A percentile compares a stretch with the other conserved stretches of the same genome.
Evolutionary conservation across 2,329 filamentous ascomycete species (phyloP).

Genomic region (Fusarium oligoseptatum): DNA sequence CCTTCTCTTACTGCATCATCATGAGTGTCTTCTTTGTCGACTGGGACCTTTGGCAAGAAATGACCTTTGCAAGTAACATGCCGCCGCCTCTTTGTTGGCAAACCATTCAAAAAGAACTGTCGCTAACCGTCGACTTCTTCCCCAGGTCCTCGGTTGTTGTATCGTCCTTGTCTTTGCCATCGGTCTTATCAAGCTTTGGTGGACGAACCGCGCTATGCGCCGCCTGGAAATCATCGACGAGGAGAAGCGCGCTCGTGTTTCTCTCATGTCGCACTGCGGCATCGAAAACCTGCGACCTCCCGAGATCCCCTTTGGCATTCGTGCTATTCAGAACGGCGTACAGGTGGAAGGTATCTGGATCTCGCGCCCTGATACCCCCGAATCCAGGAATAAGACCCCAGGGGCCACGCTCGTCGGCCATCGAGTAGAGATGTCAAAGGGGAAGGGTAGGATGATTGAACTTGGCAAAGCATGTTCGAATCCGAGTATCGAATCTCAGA

Average conservation of each 20-base stretch:
- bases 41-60: conserved; percentile 89
- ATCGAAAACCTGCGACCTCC: conserved; percentile 57
- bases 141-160: conserved; percentile 77
- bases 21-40: conserved; percentile 70
- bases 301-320: conserved; percentile 87
- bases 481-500: background rate
- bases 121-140: conserved; percentile 5
- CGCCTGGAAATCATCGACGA: conserved; percentile 75
- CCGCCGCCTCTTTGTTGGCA: background rate
- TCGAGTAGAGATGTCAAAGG: conserved; percentile 27
- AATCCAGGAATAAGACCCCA: conserved; percentile 40
- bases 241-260: conserved; percentile 69
- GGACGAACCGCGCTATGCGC: conserved; percentile 66
- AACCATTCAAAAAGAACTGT: too few relatives aligned
- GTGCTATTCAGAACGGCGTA: conserved; percentile 85
- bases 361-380: conserved; percentile 63
- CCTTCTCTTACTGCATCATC: conserved; percentile 21
- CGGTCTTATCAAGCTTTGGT: conserved; percentile 77
- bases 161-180: conserved; percentile 78
- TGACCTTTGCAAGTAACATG: conserved; percentile 80
- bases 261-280: conserved; percentile 68
- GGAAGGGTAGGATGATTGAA: conserved; percentile 38
- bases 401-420: conserved; percentile 43
- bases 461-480: conserved; percentile 6
- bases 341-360: conserved; percentile 90